phyloP scores from a whole-genome alignment of 2,329 filamentous ascomycete species.

The Trematosphaeria pertusa region DNA sequence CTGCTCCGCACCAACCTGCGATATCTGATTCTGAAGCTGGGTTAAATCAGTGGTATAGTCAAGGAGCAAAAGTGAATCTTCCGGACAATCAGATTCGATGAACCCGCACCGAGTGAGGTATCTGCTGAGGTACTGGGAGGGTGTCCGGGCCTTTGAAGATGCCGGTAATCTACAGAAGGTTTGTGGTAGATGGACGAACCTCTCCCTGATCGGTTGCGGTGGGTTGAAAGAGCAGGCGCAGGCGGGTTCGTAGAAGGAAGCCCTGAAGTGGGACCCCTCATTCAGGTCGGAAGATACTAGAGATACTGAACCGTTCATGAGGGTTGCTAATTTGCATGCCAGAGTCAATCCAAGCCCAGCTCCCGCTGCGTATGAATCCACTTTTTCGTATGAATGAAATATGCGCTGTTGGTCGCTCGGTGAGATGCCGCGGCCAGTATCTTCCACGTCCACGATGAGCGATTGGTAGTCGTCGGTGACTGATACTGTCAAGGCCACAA shows the following conservation, averaged over 20 bases:
- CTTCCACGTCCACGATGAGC: slow-evolving; percentile 51
- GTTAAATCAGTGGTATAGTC: slow-evolving; percentile 30
- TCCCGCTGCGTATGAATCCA: slow-evolving; percentile 46
- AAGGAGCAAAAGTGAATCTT: slow-evolving; percentile 29
- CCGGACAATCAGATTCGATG: slow-evolving; percentile 11
- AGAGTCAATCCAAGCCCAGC: slow-evolving; percentile 55
- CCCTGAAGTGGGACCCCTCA: slow-evolving; percentile 52
- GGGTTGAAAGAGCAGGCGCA: slow-evolving; percentile 30
- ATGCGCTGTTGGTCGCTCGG: slow-evolving; percentile 47
- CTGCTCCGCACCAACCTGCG: slow-evolving; percentile 17
- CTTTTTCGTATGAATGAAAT: slow-evolving; percentile 55
- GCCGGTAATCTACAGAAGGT: slow-evolving; percentile 20
- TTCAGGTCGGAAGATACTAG: slow-evolving; percentile 47
- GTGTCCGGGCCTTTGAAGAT: slow-evolving; percentile 11
- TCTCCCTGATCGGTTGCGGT: slow-evolving; percentile 10
- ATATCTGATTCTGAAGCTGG: slow-evolving; percentile 22
- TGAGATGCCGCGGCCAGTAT: slow-evolving; percentile 53
- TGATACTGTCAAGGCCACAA: slow-evolving; percentile 46
- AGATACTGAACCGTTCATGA: slow-evolving; percentile 48
- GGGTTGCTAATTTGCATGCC: slow-evolving; percentile 50
- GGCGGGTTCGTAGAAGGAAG: slow-evolving; percentile 36
- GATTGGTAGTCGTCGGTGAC: slow-evolving; percentile 36
- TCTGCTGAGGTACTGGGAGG: slow-evolving; percentile 22
- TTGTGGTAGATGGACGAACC: slow-evolving; percentile 10
- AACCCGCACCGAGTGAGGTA: slow-evolving; percentile 23